phyloP scores from a whole-genome alignment of 345 rosid genomes.

The Corchorus olitorius region DNA sequence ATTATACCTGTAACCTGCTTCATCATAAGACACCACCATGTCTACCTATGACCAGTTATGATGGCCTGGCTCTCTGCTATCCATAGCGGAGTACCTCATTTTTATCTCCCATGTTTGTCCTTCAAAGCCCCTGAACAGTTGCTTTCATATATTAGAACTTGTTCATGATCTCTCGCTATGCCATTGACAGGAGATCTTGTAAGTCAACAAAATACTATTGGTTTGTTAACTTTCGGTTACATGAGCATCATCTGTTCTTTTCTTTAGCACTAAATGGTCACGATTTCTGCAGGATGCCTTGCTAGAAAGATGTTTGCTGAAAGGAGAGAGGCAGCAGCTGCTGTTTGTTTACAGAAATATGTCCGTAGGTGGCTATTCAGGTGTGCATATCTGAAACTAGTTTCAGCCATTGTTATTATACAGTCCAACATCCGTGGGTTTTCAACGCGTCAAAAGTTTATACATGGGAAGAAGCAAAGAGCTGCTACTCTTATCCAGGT shows the following conservation, averaged over 20 bases:
- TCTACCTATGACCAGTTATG: too few species aligned
- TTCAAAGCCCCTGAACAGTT: too few species aligned
- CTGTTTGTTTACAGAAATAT: slow-evolving; percentile 67
- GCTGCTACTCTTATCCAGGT: slow-evolving; percentile 89
- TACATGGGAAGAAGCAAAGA: slow-evolving; percentile 57
- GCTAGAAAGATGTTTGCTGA: slow-evolving; percentile 57
- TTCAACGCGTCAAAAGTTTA: slow-evolving; percentile 56
- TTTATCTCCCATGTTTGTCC: too few species aligned
- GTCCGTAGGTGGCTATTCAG: slow-evolving; percentile 61
- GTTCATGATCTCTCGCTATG: too few species aligned
- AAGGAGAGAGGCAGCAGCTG: slow-evolving; percentile 71
- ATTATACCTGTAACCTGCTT: too few species aligned
- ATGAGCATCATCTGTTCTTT: neutral
- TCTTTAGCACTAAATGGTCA: slow-evolving; percentile 31
- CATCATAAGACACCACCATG: too few species aligned
- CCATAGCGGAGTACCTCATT: too few species aligned
- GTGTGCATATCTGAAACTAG: slow-evolving; percentile 49
- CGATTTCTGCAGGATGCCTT: slow-evolving; percentile 68
- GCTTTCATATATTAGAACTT: too few species aligned
- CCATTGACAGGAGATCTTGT: too few species aligned
- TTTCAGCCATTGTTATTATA: slow-evolving; percentile 53
- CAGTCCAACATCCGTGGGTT: slow-evolving; percentile 76
- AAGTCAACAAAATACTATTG: neutral
- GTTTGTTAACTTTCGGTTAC: neutral
- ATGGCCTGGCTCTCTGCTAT: too few species aligned